Percentiles rank a stretch among this genome's conserved stretches.
Conservation (phyloP, 139 green algal genomes). For the Chlorella sp. region DNA sequence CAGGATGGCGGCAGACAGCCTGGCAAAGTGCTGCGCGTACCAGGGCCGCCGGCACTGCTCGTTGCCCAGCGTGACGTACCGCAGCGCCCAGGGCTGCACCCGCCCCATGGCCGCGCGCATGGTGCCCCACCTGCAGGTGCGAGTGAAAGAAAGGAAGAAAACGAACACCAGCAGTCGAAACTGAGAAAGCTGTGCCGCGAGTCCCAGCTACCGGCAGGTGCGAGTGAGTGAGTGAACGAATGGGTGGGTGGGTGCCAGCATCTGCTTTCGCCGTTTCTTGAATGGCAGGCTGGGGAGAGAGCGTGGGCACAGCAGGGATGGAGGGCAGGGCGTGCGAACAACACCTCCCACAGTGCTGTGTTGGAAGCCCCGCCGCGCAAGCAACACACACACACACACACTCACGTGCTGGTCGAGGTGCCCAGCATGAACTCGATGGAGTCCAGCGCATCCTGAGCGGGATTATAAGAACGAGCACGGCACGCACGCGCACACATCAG, state of each 20-base stretch:
- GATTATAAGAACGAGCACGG: neutral
- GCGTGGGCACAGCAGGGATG: no score
- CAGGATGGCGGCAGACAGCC: constrained; percentile 21
- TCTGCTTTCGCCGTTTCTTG: neutral
- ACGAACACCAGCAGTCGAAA: neutral
- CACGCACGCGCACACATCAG: no score
- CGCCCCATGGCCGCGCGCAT: constrained; percentile 55
- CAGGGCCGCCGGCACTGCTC: constrained; percentile 36
- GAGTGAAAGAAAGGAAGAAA: neutral
- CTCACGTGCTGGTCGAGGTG: constrained; percentile 10
- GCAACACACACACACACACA: neutral
- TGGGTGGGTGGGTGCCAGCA: neutral
- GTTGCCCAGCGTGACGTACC: constrained; percentile 62
- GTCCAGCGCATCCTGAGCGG: constrained; percentile 43
- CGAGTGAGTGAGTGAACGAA: neutral
- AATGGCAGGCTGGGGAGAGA: no score
- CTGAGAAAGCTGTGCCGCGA: neutral
- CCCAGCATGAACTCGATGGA: constrained; percentile 57
- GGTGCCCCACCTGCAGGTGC: neutral
- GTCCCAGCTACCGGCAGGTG: neutral
- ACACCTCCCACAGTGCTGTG: no score
- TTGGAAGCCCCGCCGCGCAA: no score
- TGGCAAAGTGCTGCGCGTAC: constrained; percentile 9
- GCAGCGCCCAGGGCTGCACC: constrained; percentile 49
- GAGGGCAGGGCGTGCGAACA: no score